Base-by-base conservation (phyloP, 2,329 filamentous ascomycete species). In the Chaetomium globosum region DNA sequence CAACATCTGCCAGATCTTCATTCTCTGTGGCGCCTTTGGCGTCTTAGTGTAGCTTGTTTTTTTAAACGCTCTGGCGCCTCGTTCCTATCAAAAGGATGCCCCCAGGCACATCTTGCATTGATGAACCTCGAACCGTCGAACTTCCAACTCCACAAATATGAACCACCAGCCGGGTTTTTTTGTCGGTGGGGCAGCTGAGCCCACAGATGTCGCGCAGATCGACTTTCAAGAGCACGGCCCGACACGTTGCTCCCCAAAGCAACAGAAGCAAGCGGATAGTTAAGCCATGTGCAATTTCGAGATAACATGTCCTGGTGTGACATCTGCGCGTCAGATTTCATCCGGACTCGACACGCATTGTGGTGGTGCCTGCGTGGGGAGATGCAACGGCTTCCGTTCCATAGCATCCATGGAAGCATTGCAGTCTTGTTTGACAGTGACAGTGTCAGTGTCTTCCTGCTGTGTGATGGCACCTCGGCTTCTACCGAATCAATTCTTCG, bases 401-500 rank as follows among this genome's bases (percentile, higher is more conserved):
- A 63, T 60, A 46, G 59, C 53, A 43, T 51, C 13, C 39, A 19
- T 43, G 39, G 39, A 16, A 52, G 57, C 53, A 43, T 51, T 49
- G 16, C 48, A 31, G 31, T 52, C 46, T 56, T 48, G 60, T 64
- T 67, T 46, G 59, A 57, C 63, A 64, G 59, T 56, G 26, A 26
- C 26, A 26, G 26, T 26, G 26, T 26, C 26, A 26, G 52, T 67
- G 33, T n/a, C 39, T 43, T n/a, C 16, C 16, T 43, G 55, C 57
- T 67, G 64, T 31, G 30, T 53, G 55, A 62, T 66, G 66, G 30
- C 62, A 63, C 61, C 61, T 71, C 69, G 69, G 70, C 60, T 68
- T 67, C 65, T 68, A 43, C 66, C 70, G 67, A 70, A 70, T 70
- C 69, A 67, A 60, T 57, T 65, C 58, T 56, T 53, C 39, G 23